Base-by-base conservation (phyloP, 768 basidiomycete genomes). In the Tricholoma terreum region DNA sequence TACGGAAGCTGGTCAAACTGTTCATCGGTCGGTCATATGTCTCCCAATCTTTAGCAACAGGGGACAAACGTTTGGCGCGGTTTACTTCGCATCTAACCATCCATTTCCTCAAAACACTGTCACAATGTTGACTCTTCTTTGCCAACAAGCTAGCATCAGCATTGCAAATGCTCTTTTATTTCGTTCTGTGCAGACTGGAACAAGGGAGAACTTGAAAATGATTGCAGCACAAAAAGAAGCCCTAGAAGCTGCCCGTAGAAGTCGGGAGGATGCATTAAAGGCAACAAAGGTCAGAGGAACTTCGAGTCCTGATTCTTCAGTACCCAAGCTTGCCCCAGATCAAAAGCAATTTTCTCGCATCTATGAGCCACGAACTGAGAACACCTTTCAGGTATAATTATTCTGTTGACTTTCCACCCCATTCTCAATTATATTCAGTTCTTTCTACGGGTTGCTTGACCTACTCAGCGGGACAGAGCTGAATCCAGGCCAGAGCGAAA, bases 291-390 rank as follows among this genome's bases (percentile, higher is more conserved):
- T 82, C 55, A 49, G 68, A 52, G 14, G n/a, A 30, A 8, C 12
- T 6, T 24, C 11, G 46, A 17, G 30, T 49, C 15, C n/a, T 49
- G 2, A 17, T 31, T n/a, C n/a, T 49, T 10, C 4, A 48, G 31
- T 54, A n/a, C 52, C 14, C 7, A n/a, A 15, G 36, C n/a, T 27
- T 14, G 45, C 35, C 56, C 0, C 60, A 89, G 86, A 88, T 87
- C 67, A 90, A 90, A 71, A 87, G 86, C 65, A 89, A 87, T 63
- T 89, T 90, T 63, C 68, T 89, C 58, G 86, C 87, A 5, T 84
- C 86, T 6, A 90, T 90, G 87, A 87, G 84, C 61, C 89, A 89
- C 61, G 87, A 90, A 66, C 73, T 90, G 55, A 76, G 89, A 53
- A 90, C 89, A 0, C 89, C 89, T 0, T 89, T 90, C 69, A 87